Conservation (phyloP, 176 grass and related monocot species). For the Aechmea fasciata region DNA sequence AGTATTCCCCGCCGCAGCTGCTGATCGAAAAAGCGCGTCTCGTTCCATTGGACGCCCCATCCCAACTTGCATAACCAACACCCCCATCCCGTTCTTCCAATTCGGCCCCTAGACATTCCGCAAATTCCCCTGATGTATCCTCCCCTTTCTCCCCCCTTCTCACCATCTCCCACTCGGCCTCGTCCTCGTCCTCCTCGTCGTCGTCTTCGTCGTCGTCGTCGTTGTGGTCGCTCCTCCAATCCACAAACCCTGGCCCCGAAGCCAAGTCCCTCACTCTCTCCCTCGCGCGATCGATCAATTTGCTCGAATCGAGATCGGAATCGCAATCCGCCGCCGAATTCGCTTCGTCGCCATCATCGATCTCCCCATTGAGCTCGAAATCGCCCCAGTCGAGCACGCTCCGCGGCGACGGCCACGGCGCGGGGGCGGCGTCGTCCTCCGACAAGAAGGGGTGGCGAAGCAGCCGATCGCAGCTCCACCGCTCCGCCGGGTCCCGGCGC, state of each 20-base stretch:
- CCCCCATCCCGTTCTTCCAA: neutral
- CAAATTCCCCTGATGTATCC: neutral
- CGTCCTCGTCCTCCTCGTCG: constrained; percentile 19
- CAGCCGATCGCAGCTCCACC: constrained; percentile 59
- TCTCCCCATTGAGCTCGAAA: constrained; percentile 10
- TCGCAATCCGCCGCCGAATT: neutral
- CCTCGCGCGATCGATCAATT: constrained; percentile 7
- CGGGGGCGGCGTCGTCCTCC: constrained; percentile 4
- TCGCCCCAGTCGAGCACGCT: constrained; percentile 53
- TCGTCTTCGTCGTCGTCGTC: constrained; percentile 8
- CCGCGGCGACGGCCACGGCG: constrained; percentile 31
- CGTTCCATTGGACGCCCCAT: neutral
- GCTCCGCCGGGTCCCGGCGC: constrained; percentile 39
- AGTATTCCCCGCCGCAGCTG: neutral
- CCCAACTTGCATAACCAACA: neutral
- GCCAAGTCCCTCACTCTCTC: constrained; percentile 25
- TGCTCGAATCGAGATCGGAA: neutral
- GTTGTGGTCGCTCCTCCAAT: constrained; percentile 14
- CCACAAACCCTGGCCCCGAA: neutral
- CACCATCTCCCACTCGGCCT: neutral
- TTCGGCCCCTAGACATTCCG: neutral
- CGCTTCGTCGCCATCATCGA: constrained; percentile 13
- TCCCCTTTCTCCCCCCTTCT: neutral
- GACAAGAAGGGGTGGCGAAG: constrained; percentile 66
- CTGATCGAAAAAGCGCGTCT: neutral